A percentile compares a stretch with the other conserved stretches of the same genome.
Evolutionary conservation across 2,329 filamentous ascomycete genomes (phyloP).

Genomic region (Cercospora canescens): DNA sequence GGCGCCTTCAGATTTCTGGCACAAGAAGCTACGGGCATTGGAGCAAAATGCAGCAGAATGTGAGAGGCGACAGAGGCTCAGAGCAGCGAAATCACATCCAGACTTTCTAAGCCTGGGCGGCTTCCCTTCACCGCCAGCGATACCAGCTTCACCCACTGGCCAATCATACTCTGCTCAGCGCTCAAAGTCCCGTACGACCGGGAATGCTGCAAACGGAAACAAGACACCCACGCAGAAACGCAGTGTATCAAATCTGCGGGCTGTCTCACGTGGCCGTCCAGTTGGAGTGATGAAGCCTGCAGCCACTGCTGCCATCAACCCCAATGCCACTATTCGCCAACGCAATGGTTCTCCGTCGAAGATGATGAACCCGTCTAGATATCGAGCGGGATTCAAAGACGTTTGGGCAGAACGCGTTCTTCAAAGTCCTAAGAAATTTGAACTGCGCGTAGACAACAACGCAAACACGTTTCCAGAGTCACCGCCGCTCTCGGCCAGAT

Average conservation of each 20-base stretch:
- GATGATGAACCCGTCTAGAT: constrained; percentile 57
- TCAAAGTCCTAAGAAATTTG: constrained; percentile 48
- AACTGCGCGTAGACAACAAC: constrained; percentile 48
- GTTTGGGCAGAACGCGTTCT: constrained; percentile 56
- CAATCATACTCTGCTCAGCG: constrained; percentile 34
- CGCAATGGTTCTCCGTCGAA: constrained; percentile 42
- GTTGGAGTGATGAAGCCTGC: constrained; percentile 34
- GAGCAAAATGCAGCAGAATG: constrained; percentile 51
- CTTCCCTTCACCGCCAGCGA: constrained; percentile 35
- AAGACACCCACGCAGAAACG: constrained; percentile 27
- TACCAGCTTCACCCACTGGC: constrained; percentile 31
- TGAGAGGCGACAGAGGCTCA: constrained; percentile 40
- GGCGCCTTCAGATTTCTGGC: constrained; percentile 53
- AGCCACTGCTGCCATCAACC: constrained; percentile 21
- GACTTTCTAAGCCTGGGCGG: constrained; percentile 39
- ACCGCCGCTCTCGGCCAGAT: constrained; percentile 47
- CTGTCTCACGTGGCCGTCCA: constrained; percentile 36
- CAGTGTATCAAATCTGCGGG: constrained; percentile 30
- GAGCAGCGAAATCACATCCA: constrained; percentile 35
- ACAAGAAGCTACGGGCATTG: constrained; percentile 53
- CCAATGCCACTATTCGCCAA: constrained; percentile 32
- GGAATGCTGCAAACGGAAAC: constrained; percentile 33
- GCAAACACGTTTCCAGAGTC: constrained; percentile 44
- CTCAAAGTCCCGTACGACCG: constrained; percentile 23
- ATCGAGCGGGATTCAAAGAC: constrained; percentile 45